Percentiles rank a stretch among this genome's conserved stretches.
Evolutionary conservation across 2,329 filamentous ascomycete species (phyloP).

Genomic region (Aureobasidium leucospermi): DNA sequence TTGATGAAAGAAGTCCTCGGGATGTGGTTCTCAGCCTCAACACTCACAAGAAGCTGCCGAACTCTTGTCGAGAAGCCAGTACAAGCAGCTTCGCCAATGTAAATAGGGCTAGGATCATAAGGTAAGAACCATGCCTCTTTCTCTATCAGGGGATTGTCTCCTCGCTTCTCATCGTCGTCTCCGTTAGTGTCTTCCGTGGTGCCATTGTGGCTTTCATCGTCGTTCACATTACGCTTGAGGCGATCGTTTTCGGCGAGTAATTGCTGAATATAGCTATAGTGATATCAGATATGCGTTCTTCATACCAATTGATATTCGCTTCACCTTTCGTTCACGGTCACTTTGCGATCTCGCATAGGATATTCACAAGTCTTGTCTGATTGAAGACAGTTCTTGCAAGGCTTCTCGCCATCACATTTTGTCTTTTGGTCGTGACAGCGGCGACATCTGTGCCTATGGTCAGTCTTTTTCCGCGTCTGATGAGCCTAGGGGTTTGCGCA

Average conservation of each 20-base stretch:
- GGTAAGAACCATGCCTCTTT: constrained; percentile 32
- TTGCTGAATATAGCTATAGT: constrained; percentile 23
- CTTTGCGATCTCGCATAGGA: constrained; percentile 25
- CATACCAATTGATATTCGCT: not conserved
- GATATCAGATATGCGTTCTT: not conserved
- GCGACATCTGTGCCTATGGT: constrained; percentile 11
- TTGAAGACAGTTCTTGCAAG: constrained; percentile 26
- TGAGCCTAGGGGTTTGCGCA: not conserved
- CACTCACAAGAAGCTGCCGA: constrained; percentile 25
- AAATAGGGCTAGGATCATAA: constrained; percentile 27
- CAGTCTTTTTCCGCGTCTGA: not conserved
- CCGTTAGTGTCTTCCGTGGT: not conserved
- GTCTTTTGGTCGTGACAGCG: constrained; percentile 22
- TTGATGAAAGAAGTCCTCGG: constrained; percentile 29
- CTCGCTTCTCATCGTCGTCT: constrained; percentile 21
- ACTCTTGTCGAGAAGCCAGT: constrained; percentile 32
- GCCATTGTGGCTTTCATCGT: not conserved
- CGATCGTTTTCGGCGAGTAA: constrained; percentile 27
- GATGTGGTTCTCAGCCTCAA: constrained; percentile 24
- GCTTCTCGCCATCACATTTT: constrained; percentile 29
- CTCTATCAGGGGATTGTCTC: constrained; percentile 29
- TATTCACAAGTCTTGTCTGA: constrained; percentile 22
- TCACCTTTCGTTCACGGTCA: constrained; percentile 26
- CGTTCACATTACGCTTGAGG: constrained; percentile 15
- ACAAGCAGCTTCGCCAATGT: constrained; percentile 32